Percentiles rank a stretch among this genome's conserved stretches.
phyloP scores from a whole-genome alignment of 1,284 basidiomycete genomes.

The Boletus sp. region DNA sequence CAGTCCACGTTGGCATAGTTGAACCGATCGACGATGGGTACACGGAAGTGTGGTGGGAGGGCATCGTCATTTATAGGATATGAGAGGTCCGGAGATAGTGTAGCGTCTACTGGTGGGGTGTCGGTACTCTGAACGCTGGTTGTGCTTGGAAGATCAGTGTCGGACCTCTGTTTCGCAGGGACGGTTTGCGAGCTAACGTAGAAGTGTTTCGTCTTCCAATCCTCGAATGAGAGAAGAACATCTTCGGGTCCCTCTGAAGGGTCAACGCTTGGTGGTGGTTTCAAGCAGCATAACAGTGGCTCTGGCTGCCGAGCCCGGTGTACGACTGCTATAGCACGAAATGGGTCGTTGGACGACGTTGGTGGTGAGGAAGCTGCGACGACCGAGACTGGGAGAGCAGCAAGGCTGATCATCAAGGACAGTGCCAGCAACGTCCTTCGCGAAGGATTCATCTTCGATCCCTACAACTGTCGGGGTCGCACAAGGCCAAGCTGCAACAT shows the following conservation, averaged over 20 bases:
- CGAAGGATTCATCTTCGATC: constrained; percentile 24
- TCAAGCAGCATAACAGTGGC: constrained; percentile 68
- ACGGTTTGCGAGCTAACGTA: constrained; percentile 12
- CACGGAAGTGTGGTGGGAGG: constrained; percentile 62
- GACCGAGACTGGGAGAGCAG: constrained; percentile 37
- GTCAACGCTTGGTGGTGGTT: constrained; percentile 53
- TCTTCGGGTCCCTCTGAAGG: constrained; percentile 57
- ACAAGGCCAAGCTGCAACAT: background rate
- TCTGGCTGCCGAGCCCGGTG: constrained; percentile 49
- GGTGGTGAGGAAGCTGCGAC: constrained; percentile 40
- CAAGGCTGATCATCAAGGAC: constrained; percentile 44
- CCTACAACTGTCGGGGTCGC: constrained; percentile 3
- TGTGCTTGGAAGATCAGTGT: constrained; percentile 30
- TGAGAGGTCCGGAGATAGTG: constrained; percentile 10
- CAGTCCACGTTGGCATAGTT: constrained; percentile 96
- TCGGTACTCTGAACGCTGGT: constrained; percentile 15
- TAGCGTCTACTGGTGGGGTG: constrained; percentile 6
- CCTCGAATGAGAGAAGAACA: constrained; percentile 82
- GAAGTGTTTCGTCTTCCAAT: constrained; percentile 81
- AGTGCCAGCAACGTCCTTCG: constrained; percentile 29
- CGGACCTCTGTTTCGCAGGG: constrained; percentile 36
- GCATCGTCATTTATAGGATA: constrained; percentile 21
- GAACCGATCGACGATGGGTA: constrained; percentile 79
- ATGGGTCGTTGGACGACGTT: constrained; percentile 60
- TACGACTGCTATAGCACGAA: constrained; percentile 55